Evolutionary conservation across 2,329 filamentous ascomycete species (phyloP), one percentile per base, ranked within the genome.

Genomic region (Thermothelomyces thermophilus): DNA sequence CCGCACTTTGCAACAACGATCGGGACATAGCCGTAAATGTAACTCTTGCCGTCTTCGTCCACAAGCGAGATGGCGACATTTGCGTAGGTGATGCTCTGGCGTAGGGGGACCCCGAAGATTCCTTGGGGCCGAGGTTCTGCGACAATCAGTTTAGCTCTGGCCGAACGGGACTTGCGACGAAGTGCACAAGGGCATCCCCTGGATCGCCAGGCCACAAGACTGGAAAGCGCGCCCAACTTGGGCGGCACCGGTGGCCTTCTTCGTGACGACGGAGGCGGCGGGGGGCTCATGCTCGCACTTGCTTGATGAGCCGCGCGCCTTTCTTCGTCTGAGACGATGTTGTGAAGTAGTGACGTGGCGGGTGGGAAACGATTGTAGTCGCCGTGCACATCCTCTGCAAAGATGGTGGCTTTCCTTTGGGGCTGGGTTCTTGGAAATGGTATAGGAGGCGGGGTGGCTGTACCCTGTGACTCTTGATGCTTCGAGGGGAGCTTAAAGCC

Each of bases 1-100:
- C 93, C 93, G 66, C 93, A 97, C 68, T 98, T 98, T 31, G 93
- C 93, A 47, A 98, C 91, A 37, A 98, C 91, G 57, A 98, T 97
- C 16, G 93, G 93, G 7, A 98, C 91, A 64, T 97, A 97, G 63
- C 93, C 93, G 67, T 97, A 98, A 47, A 97, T 96, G 68, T 95
- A 97, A 70, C 89, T 95, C 67, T 93, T 83, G 28, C 91, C 91
- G 58, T 93, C 80, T 58, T 91, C 88, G 65, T 97, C 90, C 58
- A 93, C 87, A 24, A 98, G 79, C 19, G 91, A 97, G 63, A 98
- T 98, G 56, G 93, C 93, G 53, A 98, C 93, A 64, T 97, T 98
- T 52, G 93, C 93, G 67, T 98, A 97, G 53, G 86, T 87, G 67
- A 98, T 97, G 71, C 91, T 97, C 64, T 90, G 84, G 61, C 90